Evolutionary conservation across 345 rosid genomes (phyloP), one percentile per base, ranked within the genome.

Genomic region (Rhizophora apiculata): DNA sequence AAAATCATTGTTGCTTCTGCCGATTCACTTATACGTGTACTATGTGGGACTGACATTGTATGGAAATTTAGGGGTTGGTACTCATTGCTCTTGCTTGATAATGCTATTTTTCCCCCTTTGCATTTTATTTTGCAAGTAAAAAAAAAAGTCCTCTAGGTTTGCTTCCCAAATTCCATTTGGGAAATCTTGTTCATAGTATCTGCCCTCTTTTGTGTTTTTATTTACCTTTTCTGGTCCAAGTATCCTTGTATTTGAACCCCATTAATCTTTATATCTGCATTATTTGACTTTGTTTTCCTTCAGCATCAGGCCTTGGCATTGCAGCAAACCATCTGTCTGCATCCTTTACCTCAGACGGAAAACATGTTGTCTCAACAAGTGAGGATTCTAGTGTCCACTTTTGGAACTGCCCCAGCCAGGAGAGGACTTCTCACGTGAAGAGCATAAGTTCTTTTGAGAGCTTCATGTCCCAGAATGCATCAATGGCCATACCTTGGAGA

Each of bases 1-100:
- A 77, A 68, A 72, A 9, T 84, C 63, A 76, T 84, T 83, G 85
- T 81, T 15, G 72, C 80, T 52, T 81, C 80, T 67, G 85, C 85
- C 62, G 82, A 81, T 79, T 79, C 83, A 24, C 76, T 69, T 67
- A 69, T 84, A 24, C 65, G 71, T 57, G 72, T 84, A 54, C 71
- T 84, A 29, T 71, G 68, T 20, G 82, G 81, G 20, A 60, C 58
- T 29, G 83, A 81, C 36, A 77, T 79, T 52, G 67, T 79, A 6
- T 61, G 80, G 80, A 81, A 81, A 65, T 81, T 74, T 51, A 67
- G 72, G 67, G 83, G 87, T 79, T 22, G 26, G 74, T 29, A 10
- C 26, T 15, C 5, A 8, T 16, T 22, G 0, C 3, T 18, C 20
- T 39, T 6, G 7, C 67, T 26, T 46, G 27, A 1, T 63, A 7